Base-by-base conservation (phyloP, 805 yeast species). In the Candida stauntonica region DNA sequence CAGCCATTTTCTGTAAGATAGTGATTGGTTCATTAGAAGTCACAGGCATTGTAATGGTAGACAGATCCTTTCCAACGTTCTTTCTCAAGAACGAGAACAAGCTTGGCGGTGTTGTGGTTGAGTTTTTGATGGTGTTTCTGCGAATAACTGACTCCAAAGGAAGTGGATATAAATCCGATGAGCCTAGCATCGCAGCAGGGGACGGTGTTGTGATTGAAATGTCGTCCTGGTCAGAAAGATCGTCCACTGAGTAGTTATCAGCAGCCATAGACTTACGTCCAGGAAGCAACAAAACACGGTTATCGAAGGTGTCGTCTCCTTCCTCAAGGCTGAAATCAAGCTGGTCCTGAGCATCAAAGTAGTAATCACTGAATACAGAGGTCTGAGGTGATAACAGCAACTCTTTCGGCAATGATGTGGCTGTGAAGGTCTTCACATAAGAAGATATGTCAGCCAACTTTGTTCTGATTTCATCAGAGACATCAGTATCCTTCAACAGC, bases 1-100 rank as follows among this genome's bases (percentile, higher is more conserved):
- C 99, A 0, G 93, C 70, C 50, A 81, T 76, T 45, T 79, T 75
- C 58, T 93, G 96, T 39, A 91, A 67, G 20, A 85, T 77, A 0
- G 94, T 77, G 17, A 91, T 57, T 0, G 99, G 99, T 61, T 93
- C 99, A 63, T 93, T 93, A 38, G 88, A 75, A 2, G 93, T 80
- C 7, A 93, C 95, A 1, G 99, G 99, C 89, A 91, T 88, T 0
- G 96, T 80, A 31, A 89, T 74, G 1, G 87, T 71, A 0, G 88
- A 72, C 41, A 93, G 59, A 60, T 91, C 98, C 55, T 89, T 91
- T 16, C 97, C 97, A 9, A 91, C 93, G 50, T 87, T 88, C 59
- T 89, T 89, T 41, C 96, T 73, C 35, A 93, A 69, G 51, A 88
- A 77, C 1, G 86, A 73, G 39, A 91, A 65, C 26, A 91, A 61